Evolutionary conservation across 1,139 yeast genomes (phyloP), one percentile per base, ranked within the genome.

Genomic region (Yamadazyma spencermartinsiae): DNA sequence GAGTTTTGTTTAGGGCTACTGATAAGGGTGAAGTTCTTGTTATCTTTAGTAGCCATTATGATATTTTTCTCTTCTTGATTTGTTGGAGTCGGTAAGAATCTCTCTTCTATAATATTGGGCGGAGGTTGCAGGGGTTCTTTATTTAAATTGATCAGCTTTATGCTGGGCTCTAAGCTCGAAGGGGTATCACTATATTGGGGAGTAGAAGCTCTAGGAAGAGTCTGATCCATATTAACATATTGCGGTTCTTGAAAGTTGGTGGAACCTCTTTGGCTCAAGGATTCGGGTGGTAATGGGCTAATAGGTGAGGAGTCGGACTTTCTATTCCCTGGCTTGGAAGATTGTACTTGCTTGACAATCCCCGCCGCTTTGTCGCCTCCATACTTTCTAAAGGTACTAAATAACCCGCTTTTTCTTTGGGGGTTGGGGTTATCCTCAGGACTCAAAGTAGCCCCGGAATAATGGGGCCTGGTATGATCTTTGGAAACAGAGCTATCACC

Each of bases 31-130:
- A 79, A 88, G 14, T 56, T 60, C 12, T 50, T 49, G 49, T 82
- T 81, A 54, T 88, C 89, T 23, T 63, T 63, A 0, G 94, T 83
- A 0, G 77, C 76, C 40, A 87, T 59, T 9, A 85, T 59, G 4
- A 16, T 28, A 28, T 12, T 28, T 43, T 41, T 37, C n/a, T 16
- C 38, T 40, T 17, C 45, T 33, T 24, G 25, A 31, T 35, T 31
- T 41, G 39, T 16, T 20, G 49, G 35, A 40, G 50, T 52, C 0
- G 77, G 76, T 9, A 66, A 41, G 45, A 55, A 70, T 27, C 49
- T 54, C 3, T 55, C 60, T 2, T 62, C 70, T 16, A 58, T 33
- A 12, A 19, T 30, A 12, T 17, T 30, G 9, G 13, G 10, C n/a
- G 33, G 33, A 28, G 31, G 31, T 16, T 28, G 31, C 3, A 34